Evolutionary conservation across 495 filamentous ascomycete species (phyloP), one percentile per base, ranked within the genome.

Genomic region (Physcia stellaris): DNA sequence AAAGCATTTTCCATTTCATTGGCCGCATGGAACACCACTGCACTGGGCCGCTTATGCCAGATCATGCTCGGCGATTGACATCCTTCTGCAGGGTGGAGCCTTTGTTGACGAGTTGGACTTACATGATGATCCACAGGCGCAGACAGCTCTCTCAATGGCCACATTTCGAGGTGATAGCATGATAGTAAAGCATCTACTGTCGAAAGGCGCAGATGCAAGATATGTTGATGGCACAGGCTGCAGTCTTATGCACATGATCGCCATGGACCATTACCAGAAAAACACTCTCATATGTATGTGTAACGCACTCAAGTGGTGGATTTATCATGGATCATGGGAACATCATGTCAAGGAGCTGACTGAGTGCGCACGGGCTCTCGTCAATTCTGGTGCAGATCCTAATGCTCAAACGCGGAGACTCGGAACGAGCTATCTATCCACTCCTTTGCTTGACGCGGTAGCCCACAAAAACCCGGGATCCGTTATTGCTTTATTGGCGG

Each of bases 21-120:
- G 55, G 37, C 55, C 55, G 13, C 38, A 41, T 12, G 55, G 53
- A 0, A 50, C 55, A 16, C 55, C 55, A 2, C 34, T 56, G 9
- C 53, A 58, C 22, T 58, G 55, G 55, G 58, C 57, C 2, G 38
- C 35, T 22, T 50, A 47, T 21, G 41, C 52, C 29, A 36, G 53
- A 11, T 42, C 45, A 13, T 27, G 11, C 3, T 21, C 26, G 12
- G 51, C 55, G 10, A 45, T 46, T 13, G 33, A 52, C 10, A 26
- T 41, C 18, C 44, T 58, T 1, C 39, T 58, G 17, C 29, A 40
- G 1, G 24, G 43, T 12, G 51, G 51, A 13, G 48, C 44, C 13
- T 16, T 48, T 32, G 24, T 51, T 22, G 32, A 51, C 20, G 34
- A 3, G 4, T 23, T 40, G 7, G 41, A 48, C 20, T 24, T 10